Evolutionary conservation across 2,329 filamentous ascomycete species (phyloP).

Genomic region (Escovopsis sp.): DNA sequence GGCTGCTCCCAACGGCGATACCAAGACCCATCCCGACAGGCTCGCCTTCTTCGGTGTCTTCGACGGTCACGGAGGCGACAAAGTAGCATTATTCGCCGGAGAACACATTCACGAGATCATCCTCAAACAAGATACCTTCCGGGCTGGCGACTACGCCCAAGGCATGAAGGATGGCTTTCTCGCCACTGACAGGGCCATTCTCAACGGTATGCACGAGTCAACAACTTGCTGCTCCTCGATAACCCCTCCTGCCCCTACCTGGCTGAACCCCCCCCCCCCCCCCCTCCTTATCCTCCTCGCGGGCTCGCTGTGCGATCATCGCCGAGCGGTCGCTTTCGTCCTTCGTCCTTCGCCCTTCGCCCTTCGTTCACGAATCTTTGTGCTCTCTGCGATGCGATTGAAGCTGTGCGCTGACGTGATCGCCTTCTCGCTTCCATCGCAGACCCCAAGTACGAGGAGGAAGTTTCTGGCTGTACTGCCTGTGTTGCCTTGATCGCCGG

Average conservation of each 20-base stretch:
- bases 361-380: neutral
- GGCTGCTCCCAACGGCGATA: constrained; percentile 40
- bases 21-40: constrained; percentile 54
- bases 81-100: constrained; percentile 85
- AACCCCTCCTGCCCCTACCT: neutral
- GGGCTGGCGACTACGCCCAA: constrained; percentile 82
- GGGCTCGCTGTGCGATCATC: neutral
- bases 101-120: constrained; percentile 90
- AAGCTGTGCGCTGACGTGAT: neutral
- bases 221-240: neutral
- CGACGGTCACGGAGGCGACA: constrained; percentile 93
- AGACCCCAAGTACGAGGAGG: constrained; percentile 96
- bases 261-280: neutral
- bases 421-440: constrained; percentile 5
- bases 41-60: constrained; percentile 97
- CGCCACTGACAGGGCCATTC: constrained; percentile 86
- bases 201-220: constrained; percentile 55
- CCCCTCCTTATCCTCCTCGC: neutral
- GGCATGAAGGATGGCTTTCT: constrained; percentile 95
- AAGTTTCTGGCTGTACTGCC: constrained; percentile 94
- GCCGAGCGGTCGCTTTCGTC: neutral
- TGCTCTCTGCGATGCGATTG: too few relatives aligned
- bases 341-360: neutral
- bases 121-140: constrained; percentile 87
- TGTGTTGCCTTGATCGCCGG: constrained; percentile 80